Evolutionary conservation across 2,329 filamentous ascomycete species (phyloP), one percentile per base, ranked within the genome.

Genomic region (Tolypocladium inflatum): DNA sequence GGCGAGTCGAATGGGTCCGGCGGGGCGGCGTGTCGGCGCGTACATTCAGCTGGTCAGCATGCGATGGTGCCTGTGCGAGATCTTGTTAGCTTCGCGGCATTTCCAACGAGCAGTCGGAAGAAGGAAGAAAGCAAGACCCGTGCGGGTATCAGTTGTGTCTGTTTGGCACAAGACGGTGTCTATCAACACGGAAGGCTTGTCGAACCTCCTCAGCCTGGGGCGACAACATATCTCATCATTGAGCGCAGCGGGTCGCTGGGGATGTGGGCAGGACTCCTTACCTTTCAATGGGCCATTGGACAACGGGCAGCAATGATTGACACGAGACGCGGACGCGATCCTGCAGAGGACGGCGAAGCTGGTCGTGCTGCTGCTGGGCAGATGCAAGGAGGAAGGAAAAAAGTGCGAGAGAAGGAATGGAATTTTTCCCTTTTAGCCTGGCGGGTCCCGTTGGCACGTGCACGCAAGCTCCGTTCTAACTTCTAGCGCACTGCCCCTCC

Each of bases 91-190:
- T 50, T 52, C 2, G 54, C 6, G n/a, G 15, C 43, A 42, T 52
- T 42, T 50, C 17, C 54, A 57, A 45, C 35, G 17, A 19, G 10
- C 38, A 51, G 7, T 7, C 8, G 10, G 19, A 17, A 42, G 4
- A 37, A 37, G 2, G 4, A 35, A 26, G 4, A 23, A 15, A 35
- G 41, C 42, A 43, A 33, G 15, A 43, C 2, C 21, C 21, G 38
- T 52, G 38, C 37, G 41, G 52, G 51, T 55, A 71, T 80, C 64
- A 69, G 30, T 33, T 33, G 8, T 67, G 77, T 81, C 79, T 78
- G 73, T 80, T 82, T 82, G 79, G 80, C 76, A 73, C 74, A 77
- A 76, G 79, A 81, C 79, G 64, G 65, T 75, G 79, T 79, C 75
- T 73, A 68, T 78, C 75, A 77, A 72, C 75, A 78, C 65, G 63